These are phyloP conservation scores for Talaromyces marneffei DNA, from an alignment of 2,329 filamentous ascomycete species.

Conservation along the genomic window DNA sequence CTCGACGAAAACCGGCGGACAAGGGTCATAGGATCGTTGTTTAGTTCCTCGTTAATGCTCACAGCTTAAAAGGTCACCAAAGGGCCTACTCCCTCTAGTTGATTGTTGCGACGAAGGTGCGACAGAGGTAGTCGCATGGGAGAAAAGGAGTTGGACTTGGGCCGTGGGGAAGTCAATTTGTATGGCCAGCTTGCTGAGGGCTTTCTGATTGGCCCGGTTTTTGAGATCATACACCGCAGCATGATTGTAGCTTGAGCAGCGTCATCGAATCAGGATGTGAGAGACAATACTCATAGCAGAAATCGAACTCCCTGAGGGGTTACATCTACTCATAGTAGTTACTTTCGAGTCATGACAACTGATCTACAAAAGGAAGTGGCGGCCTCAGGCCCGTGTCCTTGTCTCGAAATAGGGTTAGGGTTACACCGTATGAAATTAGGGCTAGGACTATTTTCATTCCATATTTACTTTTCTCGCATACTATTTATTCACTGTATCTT, in stretches of 20 bases:
- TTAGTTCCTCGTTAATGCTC: neutral
- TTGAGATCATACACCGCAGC: neutral
- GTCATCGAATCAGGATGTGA: neutral
- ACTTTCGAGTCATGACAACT: neutral
- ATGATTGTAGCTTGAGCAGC: neutral
- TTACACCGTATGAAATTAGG: neutral
- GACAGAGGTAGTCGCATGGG: conserved; percentile 4
- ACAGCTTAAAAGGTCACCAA: neutral
- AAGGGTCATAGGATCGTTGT: neutral
- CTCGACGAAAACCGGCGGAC: neutral
- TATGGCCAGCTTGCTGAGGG: neutral
- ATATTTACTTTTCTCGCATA: neutral
- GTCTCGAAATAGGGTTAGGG: neutral
- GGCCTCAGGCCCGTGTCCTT: neutral
- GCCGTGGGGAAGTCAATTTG: conserved; percentile 1
- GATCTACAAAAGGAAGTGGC: neutral
- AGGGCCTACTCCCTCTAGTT: neutral
- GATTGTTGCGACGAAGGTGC: neutral
- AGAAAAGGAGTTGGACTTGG: neutral
- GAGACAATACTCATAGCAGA: neutral
- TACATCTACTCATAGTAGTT: too few species aligned
- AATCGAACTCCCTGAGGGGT: neutral
- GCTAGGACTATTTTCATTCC: neutral
- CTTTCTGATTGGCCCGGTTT: neutral
- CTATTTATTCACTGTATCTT: neutral